Evolutionary conservation across 2,329 filamentous ascomycete genomes (phyloP).

Genomic region (Paraphaeosphaeria minitans): DNA sequence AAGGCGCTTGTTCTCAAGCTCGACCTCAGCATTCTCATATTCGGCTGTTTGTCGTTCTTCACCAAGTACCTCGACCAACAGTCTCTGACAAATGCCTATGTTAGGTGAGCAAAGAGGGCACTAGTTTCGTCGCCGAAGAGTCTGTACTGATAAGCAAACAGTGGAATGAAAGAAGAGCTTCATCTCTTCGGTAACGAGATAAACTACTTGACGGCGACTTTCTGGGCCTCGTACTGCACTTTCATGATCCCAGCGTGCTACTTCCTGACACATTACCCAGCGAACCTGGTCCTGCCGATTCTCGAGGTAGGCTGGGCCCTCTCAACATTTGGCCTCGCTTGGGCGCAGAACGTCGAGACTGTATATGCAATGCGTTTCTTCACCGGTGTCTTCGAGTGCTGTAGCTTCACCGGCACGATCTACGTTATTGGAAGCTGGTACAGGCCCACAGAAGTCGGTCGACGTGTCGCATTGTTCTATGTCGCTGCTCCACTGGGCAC

Average conservation of each 20-base stretch:
- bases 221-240: constrained; percentile 49
- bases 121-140: neutral
- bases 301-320: constrained; percentile 31
- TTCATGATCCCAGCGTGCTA: constrained; percentile 52
- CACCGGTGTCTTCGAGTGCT: constrained; percentile 39
- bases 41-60: constrained; percentile 49
- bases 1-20: constrained; percentile 47
- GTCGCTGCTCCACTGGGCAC: constrained; percentile 26
- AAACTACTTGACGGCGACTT: constrained; percentile 21
- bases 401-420: constrained; percentile 44
- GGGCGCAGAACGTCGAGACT: constrained; percentile 18
- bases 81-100: constrained; percentile 20
- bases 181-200: constrained; percentile 18
- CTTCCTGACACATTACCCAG: constrained; percentile 37
- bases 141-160: neutral
- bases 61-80: constrained; percentile 47
- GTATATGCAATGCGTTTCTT: constrained; percentile 45
- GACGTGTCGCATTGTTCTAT: constrained; percentile 29
- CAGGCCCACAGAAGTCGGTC: constrained; percentile 33
- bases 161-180: constrained; percentile 21
- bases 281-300: constrained; percentile 28
- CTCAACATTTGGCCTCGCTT: constrained; percentile 30
- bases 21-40: constrained; percentile 47
- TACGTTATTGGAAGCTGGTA: constrained; percentile 50
- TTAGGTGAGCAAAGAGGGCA: constrained; percentile 6